These are phyloP conservation scores for Boletus semigastroideus DNA, from an alignment of 1,284 basidiomycete genomes.

Conservation along the genomic window DNA sequence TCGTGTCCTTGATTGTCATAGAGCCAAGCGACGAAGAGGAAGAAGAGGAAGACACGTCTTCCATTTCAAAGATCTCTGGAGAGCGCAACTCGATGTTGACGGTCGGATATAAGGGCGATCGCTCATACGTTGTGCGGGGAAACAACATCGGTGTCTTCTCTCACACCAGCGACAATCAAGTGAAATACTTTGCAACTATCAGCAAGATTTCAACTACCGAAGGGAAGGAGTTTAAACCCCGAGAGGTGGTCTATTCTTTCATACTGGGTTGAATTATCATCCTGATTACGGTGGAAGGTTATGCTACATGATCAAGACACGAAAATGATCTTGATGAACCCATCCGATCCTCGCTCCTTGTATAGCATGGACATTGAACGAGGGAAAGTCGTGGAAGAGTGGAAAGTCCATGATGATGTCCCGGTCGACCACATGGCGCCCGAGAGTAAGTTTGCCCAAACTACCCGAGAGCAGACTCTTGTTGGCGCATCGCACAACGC, in stretches of 20 bases:
- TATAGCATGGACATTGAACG: slow-evolving; percentile 94
- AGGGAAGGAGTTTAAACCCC: slow-evolving; percentile 84
- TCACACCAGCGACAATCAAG: slow-evolving; percentile 73
- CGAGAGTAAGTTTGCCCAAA: slow-evolving; percentile 93
- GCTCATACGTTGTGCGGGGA: slow-evolving; percentile 94
- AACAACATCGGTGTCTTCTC: slow-evolving; percentile 98
- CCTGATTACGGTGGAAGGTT: slow-evolving; percentile 51
- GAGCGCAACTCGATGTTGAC: slow-evolving; percentile 89
- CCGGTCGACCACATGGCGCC: slow-evolving; percentile 89
- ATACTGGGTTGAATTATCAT: background rate
- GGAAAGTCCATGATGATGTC: slow-evolving; percentile 93
- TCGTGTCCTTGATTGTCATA: slow-evolving; percentile 19
- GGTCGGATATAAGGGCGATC: slow-evolving; percentile 94
- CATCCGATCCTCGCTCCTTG: slow-evolving; percentile 79
- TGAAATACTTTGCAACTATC: slow-evolving; percentile 90
- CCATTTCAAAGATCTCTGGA: slow-evolving; percentile 45
- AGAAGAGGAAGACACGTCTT: slow-evolving; percentile 47
- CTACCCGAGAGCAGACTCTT: slow-evolving; percentile 89
- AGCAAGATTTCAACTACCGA: slow-evolving; percentile 80
- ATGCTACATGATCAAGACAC: slow-evolving; percentile 98
- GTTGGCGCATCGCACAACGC: slow-evolving; percentile 93
- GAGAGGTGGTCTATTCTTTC: slow-evolving; percentile 58
- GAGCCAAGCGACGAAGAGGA: slow-evolving; percentile 57
- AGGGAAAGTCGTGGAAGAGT: slow-evolving; percentile 98
- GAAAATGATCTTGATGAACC: slow-evolving; percentile 94